Evolutionary conservation across 1,284 basidiomycete genomes (phyloP).

Genomic region (Ceraceosorus bombacis): DNA sequence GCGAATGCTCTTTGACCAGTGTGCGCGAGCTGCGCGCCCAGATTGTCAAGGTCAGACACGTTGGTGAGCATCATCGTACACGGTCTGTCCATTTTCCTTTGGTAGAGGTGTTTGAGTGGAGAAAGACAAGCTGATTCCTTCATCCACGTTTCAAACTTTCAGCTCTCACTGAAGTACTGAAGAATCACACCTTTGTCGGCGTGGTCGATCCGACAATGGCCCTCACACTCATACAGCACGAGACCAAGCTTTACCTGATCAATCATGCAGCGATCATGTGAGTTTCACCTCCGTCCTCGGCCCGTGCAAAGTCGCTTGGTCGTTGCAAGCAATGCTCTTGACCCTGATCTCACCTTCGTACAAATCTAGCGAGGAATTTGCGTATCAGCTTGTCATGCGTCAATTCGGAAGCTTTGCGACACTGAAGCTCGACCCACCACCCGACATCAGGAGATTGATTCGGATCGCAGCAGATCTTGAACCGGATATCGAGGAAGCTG

Average conservation of each 20-base stretch:
- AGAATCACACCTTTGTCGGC: conserved; percentile 85
- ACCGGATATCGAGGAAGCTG: conserved; percentile 44
- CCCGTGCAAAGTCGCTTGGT: neutral
- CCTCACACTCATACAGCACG: conserved; percentile 76
- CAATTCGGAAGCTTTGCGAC: conserved; percentile 80
- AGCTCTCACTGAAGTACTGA: conserved; percentile 76
- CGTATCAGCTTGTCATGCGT: conserved; percentile 84
- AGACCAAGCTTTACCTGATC: conserved; percentile 78
- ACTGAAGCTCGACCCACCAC: conserved; percentile 74
- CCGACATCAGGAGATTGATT: conserved; percentile 64
- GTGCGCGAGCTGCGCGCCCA: conserved; percentile 62
- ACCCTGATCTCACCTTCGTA: neutral
- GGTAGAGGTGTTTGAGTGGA: no score
- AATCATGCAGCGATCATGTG: conserved; percentile 58
- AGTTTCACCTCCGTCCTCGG: neutral
- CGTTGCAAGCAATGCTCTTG: neutral
- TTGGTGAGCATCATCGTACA: no score
- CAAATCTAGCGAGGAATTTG: conserved; percentile 70
- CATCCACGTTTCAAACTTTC: neutral
- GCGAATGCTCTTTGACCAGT: conserved; percentile 71
- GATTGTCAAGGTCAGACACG: conserved; percentile 60
- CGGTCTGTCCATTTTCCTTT: no score
- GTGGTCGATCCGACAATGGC: conserved; percentile 71
- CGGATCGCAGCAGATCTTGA: conserved; percentile 72
- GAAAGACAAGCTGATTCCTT: neutral